Evolutionary conservation across 805 yeast genomes (phyloP).

Genomic region (Pichia nanzhaoensis): DNA sequence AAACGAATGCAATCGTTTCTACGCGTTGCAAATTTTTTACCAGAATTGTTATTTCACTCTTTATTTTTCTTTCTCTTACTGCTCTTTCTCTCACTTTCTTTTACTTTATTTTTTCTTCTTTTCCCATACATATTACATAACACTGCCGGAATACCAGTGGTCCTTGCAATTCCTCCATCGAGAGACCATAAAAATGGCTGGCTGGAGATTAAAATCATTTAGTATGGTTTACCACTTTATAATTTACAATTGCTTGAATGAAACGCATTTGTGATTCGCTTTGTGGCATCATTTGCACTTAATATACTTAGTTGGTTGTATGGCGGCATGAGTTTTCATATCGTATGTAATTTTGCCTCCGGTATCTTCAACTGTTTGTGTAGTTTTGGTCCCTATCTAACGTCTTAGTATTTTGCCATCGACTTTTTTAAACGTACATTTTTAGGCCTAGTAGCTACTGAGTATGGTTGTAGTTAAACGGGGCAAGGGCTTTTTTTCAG

Average conservation of each 20-base stretch:
- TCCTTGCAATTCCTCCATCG: conserved; percentile 27
- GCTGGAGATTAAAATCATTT: conserved; percentile 28
- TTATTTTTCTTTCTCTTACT: not conserved
- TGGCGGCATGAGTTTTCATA: too few relatives aligned
- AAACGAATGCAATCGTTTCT: too few relatives aligned
- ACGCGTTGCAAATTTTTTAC: too few relatives aligned
- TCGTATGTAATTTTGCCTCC: too few relatives aligned
- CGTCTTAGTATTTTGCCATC: too few relatives aligned
- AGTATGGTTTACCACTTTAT: conserved; percentile 20
- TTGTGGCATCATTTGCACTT: conserved; percentile 23
- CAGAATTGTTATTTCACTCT: not conserved
- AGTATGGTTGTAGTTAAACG: too few relatives aligned
- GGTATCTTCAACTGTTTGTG: too few relatives aligned
- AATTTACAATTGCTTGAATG: conserved; percentile 18
- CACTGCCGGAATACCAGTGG: conserved; percentile 39
- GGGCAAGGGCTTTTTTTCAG: too few relatives aligned
- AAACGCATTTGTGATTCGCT: conserved; percentile 25
- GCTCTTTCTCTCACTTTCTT: not conserved
- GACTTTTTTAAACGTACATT: too few relatives aligned
- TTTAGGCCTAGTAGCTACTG: too few relatives aligned
- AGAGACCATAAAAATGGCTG: conserved; percentile 35
- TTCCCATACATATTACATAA: conserved; percentile 24
- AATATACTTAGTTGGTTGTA: not conserved
- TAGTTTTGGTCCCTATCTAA: too few relatives aligned
- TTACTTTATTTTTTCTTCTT: conserved; percentile 6